Conservation (phyloP, 495 filamentous ascomycete genomes). For the Cetradonia linearis region DNA sequence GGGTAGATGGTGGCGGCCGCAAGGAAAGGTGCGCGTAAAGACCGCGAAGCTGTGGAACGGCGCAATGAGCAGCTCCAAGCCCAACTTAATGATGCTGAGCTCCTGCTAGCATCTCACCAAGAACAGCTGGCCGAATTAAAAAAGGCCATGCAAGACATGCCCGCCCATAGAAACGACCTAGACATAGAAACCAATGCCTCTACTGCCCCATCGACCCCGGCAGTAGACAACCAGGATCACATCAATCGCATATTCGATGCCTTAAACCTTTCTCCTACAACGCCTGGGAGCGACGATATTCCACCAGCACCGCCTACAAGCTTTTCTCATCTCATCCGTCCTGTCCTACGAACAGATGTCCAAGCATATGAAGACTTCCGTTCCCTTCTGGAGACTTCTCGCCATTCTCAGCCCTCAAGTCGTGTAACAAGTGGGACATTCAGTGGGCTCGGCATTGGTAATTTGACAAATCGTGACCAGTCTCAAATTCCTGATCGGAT, state of each 20-base stretch:
- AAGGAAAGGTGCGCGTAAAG: constrained; percentile 49
- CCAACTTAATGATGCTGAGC: constrained; percentile 74
- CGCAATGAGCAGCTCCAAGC: constrained; percentile 70
- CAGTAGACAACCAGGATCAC: constrained; percentile 32
- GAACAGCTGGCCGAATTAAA: constrained; percentile 90
- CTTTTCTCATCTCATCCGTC: constrained; percentile 70
- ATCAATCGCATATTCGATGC: constrained; percentile 37
- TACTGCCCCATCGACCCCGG: constrained; percentile 61
- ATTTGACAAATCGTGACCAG: constrained; percentile 29
- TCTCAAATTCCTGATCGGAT: constrained; percentile 18
- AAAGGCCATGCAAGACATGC: constrained; percentile 79
- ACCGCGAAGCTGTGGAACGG: constrained; percentile 63
- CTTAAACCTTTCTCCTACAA: constrained; percentile 37
- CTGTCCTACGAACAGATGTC: constrained; percentile 74
- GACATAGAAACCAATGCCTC: constrained; percentile 47
- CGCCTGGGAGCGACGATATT: constrained; percentile 46
- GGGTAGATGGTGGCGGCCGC: constrained; percentile 79
- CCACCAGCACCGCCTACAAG: constrained; percentile 72
- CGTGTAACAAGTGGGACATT: constrained; percentile 58
- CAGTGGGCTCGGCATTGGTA: constrained; percentile 50
- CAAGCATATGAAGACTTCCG: constrained; percentile 76
- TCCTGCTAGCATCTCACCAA: constrained; percentile 78
- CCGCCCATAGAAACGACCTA: constrained; percentile 56
- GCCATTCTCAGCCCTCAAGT: constrained; percentile 47
- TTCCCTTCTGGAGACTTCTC: constrained; percentile 59